Evolutionary conservation across 495 filamentous ascomycete genomes (phyloP), one percentile per base, ranked within the genome.

Genomic region (Podospora fimiseda): DNA sequence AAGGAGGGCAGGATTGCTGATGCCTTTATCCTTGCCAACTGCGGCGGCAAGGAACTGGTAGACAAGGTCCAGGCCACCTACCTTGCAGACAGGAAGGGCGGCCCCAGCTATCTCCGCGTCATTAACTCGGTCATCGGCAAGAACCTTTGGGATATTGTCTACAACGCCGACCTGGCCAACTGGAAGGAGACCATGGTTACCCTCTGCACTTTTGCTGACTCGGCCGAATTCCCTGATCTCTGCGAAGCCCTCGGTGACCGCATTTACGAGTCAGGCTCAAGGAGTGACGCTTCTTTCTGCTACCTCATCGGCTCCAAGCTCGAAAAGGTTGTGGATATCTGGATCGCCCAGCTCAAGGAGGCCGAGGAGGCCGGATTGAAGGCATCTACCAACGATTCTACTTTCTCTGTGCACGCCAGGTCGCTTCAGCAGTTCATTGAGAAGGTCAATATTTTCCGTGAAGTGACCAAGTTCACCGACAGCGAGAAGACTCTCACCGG

Each of bases 131-230:
- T 97, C 40, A 89, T 93, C 48, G 88, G 88, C 45, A 96, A 96
- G 74, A 96, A 99, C 64, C 75, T 99, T 7, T 97, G 94, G 93
- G 93, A 99, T 73, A 79, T 97, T 42, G 93, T 96, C 8, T 86
- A 97, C 69, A 97, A 99, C 61, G 94, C 93, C 1, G 88, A 95
- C 61, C 69, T 97, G 41, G 75, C 78, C 38, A 87, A 92, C 69
- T 99, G 93, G 93, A 97, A 92, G 71, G 93, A 97, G 68, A 83
- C 93, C 9, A 91, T 97, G 88, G 90, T 87, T 22, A 86, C 89
- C 2, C 77, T 99, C 23, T 97, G 93, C 79, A 96, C 91, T 11
- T 96, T 91, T 67, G 92, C 91, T 9, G 84, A 93, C 46, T 83
- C 87, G 38, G 79, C 83, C 49, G 93, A 97, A 60, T 99, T 97